phyloP scores from a whole-genome alignment of 768 basidiomycete genomes.

The Naganishia randhawae region DNA sequence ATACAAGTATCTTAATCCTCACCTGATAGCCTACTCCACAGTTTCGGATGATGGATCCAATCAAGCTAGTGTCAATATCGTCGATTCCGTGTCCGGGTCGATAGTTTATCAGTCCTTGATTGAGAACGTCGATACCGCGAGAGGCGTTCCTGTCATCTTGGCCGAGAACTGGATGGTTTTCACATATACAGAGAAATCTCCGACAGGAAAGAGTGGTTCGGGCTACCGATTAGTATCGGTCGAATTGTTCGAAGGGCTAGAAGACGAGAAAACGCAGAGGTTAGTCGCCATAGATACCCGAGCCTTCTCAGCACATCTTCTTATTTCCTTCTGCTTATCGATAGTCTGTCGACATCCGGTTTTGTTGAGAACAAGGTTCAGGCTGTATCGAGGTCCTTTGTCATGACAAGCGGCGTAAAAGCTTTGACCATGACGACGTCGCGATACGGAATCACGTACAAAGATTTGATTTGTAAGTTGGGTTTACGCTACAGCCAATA shows the following conservation, averaged over 20 bases:
- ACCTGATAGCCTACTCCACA: constrained; percentile 58
- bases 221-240: constrained; percentile 73
- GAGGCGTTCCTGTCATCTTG: constrained; percentile 61
- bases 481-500: background rate
- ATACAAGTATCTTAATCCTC: constrained; percentile 90
- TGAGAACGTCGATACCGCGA: constrained; percentile 50
- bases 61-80: constrained; percentile 60
- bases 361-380: constrained; percentile 59
- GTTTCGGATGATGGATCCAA: constrained; percentile 32
- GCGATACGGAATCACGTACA: constrained; percentile 79
- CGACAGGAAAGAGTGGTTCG: constrained; percentile 56
- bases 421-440: constrained; percentile 73
- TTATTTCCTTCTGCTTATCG: background rate
- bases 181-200: constrained; percentile 68
- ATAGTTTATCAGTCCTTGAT: constrained; percentile 66
- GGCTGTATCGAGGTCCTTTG: constrained; percentile 66
- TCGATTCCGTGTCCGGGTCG: constrained; percentile 76
- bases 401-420: constrained; percentile 66
- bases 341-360: constrained; percentile 51
- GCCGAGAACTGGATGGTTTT: constrained; percentile 93
- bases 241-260: constrained; percentile 79
- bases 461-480: constrained; percentile 76
- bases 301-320: background rate
- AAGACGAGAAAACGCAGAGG: constrained; percentile 63
- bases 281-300: constrained; percentile 57